Evolutionary conservation across 2,329 filamentous ascomycete genomes (phyloP), one percentile per base, ranked within the genome.

Genomic region (Aspergillus flavus): DNA sequence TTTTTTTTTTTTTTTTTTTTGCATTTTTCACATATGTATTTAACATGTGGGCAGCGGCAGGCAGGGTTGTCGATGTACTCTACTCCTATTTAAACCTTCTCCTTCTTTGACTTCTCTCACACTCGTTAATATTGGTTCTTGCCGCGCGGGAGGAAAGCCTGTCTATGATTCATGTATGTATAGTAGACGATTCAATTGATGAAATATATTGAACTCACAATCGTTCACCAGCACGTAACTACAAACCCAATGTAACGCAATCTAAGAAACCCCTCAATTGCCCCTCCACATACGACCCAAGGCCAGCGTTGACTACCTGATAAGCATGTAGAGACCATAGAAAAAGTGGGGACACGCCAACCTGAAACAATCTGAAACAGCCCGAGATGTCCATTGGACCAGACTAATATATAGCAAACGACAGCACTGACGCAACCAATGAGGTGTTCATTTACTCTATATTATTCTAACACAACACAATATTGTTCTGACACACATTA

Each of bases 141-240:
- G 30, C 36, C 36, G 30, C 16, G 32, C 48, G 48, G 58, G 36
- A 59, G 48, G 56, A 21, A 48, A 41, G 43, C 56, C 32, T 57
- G 50, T 61, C 55, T 54, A 62, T 58, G 61, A 61, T 61, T 61
- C 30, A 57, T 63, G 43, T 46, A 66, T 66, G 67, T 68, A 67
- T 50, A 67, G 58, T 69, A 70, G 67, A 68, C 55, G 67, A 68
- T 59, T 60, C 63, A 62, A 61, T 58, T 59, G 63, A 62, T 55
- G 59, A 55, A 45, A 36, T 41, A 45, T 39, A 52, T 26, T 10
- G 19, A 52, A 19, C 28, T 16, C 16, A 52, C 9, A n/a, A 11
- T 32, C 9, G 11, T n/a, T 28, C 46, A 4, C 7, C 7, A 39
- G 30, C 28, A 53, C 9, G 26, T 52, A n/a, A 28, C 26, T 21